Evolutionary conservation across 768 basidiomycete species (phyloP), one percentile per base, ranked within the genome.

Genomic region (Leccinellum albellum): DNA sequence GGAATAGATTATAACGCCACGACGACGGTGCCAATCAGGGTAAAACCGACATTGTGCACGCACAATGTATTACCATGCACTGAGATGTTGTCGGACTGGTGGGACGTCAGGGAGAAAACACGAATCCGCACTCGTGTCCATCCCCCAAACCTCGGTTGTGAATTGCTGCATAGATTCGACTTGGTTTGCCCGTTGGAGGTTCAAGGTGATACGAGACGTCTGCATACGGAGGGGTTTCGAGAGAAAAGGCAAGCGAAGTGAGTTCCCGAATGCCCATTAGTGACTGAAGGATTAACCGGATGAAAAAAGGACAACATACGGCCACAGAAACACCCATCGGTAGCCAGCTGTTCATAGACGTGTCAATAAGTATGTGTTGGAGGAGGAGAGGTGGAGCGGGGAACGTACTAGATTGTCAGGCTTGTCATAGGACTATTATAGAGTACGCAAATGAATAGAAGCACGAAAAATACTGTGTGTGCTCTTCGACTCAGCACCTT

Each of bases 71-170:
- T 15, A 47, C 21, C 24, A 29, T 20, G 21, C 14, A 5, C n/a
- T n/a, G n/a, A 15, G 26, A 2, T 8, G 51, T 10, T 50, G 15
- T 6, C 12, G n/a, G 13, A 9, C 29, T n/a, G 9, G 37, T 29
- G 49, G 37, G 3, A 21, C 26, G 9, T 60, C 20, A 5, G 61
- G 50, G 20, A 65, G 54, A 10, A 57, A 10, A 24, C 49, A 64
- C 14, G 65, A 66, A 44, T 65, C 65, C 7, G 46, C 49, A 17
- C 51, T 60, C n/a, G 46, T 42, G 13, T 57, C 55, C 24, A 66
- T 1, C 4, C 58, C 65, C 44, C 24, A 47, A 47, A 26, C 24
- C 17, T 10, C 46, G 9, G 46, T 26, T 17, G 46, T 47, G 24
- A 47, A 47, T 26, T 26, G 24, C 17, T 26, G 15, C 24, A 15